A percentile compares a stretch with the other conserved stretches of the same genome.
These are phyloP conservation scores for Solanum hybrid DNA, from an alignment of 305 asterid species.

Conservation along the genomic window DNA sequence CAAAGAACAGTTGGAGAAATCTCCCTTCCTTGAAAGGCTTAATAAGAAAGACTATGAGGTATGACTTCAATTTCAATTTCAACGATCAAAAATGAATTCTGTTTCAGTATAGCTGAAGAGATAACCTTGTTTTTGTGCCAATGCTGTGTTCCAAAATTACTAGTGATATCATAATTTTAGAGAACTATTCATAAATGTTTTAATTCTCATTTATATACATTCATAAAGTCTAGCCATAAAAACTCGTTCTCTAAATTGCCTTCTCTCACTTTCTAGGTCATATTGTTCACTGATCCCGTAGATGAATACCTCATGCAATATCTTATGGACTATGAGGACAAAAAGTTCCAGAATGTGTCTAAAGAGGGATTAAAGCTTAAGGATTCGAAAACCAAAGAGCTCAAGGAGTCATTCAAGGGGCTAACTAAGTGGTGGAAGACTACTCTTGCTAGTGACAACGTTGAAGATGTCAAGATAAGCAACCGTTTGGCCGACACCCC, in stretches of 20 bases:
- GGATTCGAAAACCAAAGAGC: conserved; percentile 68
- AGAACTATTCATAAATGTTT: background rate
- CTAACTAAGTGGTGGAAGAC: conserved; percentile 95
- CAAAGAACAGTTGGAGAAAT: conserved; percentile 85
- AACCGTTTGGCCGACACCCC: conserved; percentile 88
- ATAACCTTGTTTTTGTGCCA: background rate
- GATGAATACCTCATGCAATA: conserved; percentile 95
- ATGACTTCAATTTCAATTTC: background rate
- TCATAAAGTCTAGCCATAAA: background rate
- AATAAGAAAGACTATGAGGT: conserved; percentile 79
- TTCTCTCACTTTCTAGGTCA: conserved; percentile 36
- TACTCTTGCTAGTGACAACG: conserved; percentile 72
- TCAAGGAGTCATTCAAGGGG: conserved; percentile 76
- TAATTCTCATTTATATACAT: background rate
- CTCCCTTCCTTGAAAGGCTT: conserved; percentile 87
- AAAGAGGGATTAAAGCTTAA: conserved; percentile 88
- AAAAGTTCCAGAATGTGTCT: conserved; percentile 89
- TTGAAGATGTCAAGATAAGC: conserved; percentile 89
- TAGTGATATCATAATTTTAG: background rate
- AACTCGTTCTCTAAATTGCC: background rate
- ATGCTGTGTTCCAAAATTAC: background rate
- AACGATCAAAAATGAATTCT: background rate
- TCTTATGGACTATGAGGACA: conserved; percentile 89
- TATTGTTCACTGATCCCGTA: conserved; percentile 74
- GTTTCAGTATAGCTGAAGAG: background rate